phyloP scores from a whole-genome alignment of 176 grass and related monocot genomes.

The Ensete glaucum region DNA sequence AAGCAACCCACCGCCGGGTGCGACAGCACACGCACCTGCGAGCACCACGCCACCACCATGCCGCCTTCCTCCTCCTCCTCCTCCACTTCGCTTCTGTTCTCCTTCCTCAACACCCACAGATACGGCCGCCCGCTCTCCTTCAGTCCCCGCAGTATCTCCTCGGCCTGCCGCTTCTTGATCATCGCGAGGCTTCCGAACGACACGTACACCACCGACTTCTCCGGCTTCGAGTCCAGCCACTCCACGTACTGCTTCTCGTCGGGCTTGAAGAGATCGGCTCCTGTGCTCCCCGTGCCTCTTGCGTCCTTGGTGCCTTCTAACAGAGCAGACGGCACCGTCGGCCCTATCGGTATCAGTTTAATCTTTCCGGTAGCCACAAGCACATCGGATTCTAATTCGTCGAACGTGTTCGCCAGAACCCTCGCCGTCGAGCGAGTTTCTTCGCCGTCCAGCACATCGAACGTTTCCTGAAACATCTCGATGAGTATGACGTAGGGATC shows the following conservation, averaged over 20 bases:
- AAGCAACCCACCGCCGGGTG: slow-evolving; percentile 66
- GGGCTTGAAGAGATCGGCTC: slow-evolving; percentile 34
- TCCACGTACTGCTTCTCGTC: slow-evolving; percentile 23
- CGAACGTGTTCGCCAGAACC: slow-evolving; percentile 59
- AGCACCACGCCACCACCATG: slow-evolving; percentile 75
- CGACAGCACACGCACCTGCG: slow-evolving; percentile 48
- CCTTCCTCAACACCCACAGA: slow-evolving; percentile 14
- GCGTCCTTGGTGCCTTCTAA: not conserved
- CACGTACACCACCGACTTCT: slow-evolving; percentile 35
- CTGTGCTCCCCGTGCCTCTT: not conserved
- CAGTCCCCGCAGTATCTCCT: slow-evolving; percentile 1
- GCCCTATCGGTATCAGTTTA: slow-evolving; percentile 39
- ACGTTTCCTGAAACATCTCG: not conserved
- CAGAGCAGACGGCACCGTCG: slow-evolving; percentile 32
- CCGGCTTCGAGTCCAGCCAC: slow-evolving; percentile 14
- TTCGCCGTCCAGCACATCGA: not conserved
- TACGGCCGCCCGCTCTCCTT: not conserved
- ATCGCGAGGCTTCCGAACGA: slow-evolving; percentile 52
- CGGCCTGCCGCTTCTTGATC: not conserved
- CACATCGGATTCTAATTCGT: slow-evolving; percentile 38
- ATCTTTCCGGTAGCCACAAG: slow-evolving; percentile 25
- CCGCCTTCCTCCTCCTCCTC: not conserved
- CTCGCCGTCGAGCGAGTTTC: not conserved
- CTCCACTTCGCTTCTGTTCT: not conserved
- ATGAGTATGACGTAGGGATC: not conserved